Conservation (phyloP, 805 yeast species). For the Metschnikowia proteae region DNA sequence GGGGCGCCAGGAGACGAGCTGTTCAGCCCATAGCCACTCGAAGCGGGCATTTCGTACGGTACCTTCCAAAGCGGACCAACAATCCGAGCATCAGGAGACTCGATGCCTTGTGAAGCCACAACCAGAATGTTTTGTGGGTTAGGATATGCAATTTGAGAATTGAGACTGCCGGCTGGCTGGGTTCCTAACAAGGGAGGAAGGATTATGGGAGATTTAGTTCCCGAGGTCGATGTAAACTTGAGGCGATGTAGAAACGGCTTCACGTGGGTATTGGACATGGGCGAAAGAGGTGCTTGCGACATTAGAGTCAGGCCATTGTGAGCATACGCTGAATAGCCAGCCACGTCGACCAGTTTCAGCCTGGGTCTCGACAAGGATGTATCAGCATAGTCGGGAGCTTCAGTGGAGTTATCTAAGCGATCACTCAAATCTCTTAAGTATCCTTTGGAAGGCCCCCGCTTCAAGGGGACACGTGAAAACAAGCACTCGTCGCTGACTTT, state of each 20-base stretch:
- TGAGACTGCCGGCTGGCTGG: constrained; percentile 6
- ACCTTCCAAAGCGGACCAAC: constrained; percentile 57
- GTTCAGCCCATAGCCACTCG: constrained; percentile 14
- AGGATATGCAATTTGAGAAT: neutral
- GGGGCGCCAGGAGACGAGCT: constrained; percentile 14
- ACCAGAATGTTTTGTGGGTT: neutral
- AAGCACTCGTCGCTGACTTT: constrained; percentile 60
- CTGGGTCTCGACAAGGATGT: constrained; percentile 9
- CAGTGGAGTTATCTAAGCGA: constrained; percentile 17
- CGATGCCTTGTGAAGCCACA: neutral
- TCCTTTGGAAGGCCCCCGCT: constrained; percentile 79
- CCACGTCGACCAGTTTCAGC: constrained; percentile 16
- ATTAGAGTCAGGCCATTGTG: constrained; percentile 2
- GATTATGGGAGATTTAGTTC: constrained; percentile 15
- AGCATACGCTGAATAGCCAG: neutral
- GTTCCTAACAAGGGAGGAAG: constrained; percentile 18
- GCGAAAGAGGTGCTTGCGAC: constrained; percentile 8
- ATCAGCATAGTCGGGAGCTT: neutral
- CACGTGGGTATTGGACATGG: constrained; percentile 8
- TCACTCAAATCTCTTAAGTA: constrained; percentile 46
- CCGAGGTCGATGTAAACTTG: constrained; percentile 9
- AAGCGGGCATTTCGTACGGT: constrained; percentile 52
- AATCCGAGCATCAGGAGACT: constrained; percentile 24
- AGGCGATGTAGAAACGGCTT: constrained; percentile 15
- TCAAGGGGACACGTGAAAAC: constrained; percentile 67